Evolutionary conservation across 768 basidiomycete genomes (phyloP), one percentile per base, ranked within the genome.

Genomic region (Boletus pseudopeckii): DNA sequence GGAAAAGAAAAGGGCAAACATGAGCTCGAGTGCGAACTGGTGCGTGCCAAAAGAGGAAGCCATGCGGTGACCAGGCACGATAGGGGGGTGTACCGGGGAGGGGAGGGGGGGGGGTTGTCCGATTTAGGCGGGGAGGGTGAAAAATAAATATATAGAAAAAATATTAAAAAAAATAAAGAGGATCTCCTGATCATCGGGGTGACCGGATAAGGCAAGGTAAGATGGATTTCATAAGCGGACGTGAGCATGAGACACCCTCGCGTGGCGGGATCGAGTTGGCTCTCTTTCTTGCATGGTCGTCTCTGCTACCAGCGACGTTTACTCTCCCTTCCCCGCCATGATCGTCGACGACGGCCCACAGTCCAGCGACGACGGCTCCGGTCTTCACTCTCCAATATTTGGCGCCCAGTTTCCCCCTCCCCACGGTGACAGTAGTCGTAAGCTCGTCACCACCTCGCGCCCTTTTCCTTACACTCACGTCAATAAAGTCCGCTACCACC

Each of bases 281-380:
- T 57, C 56, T 60, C 41, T 53, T 53, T 51, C 53, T 67, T 70
- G 67, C 66, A 86, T 87, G 84, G 84, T 85, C 69, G 76, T 75
- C 64, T 79, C 77, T 64, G 55, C 75, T 47, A 74, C 74, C 71
- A 72, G 74, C 71, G 83, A 82, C 71, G 73, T 81, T 46, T 84
- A 79, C 65, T 74, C 82, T 13, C 78, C 82, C 17, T 83, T 82
- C 69, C 79, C 78, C 45, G 72, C 75, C 52, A 76, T 80, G 69
- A 72, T 77, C 55, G 70, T 76, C 54, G 87, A 87, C 66, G 85
- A 88, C 63, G 80, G 84, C 37, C 78, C 79, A 41, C 85, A 83
- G 71, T 86, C 85, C 22, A 86, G 84, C 68, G 86, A 88, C 65
- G 87, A 88, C 64, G 82, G 84, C 65, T 88, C 87, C 48, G 86